These are phyloP conservation scores for Vanrija sp. DNA, from an alignment of 1,284 basidiomycete genomes.

Conservation along the genomic window DNA sequence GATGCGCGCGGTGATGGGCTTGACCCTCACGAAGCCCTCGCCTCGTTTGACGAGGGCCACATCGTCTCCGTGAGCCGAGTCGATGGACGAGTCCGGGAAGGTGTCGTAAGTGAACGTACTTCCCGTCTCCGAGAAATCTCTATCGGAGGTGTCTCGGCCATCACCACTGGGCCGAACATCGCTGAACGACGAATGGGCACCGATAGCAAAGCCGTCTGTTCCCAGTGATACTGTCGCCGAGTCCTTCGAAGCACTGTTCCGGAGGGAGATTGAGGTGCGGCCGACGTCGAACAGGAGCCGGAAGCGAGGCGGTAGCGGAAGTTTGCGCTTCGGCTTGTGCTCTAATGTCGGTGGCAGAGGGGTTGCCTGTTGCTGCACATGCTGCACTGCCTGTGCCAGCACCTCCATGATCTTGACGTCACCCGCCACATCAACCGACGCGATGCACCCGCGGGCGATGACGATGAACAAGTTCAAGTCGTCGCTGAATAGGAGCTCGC, in stretches of 20 bases:
- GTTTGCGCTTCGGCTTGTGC: no score
- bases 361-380: background rate
- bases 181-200: slow-evolving; percentile 1
- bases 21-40: slow-evolving; percentile 23
- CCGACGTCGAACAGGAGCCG: slow-evolving; percentile 36
- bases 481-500: slow-evolving; percentile 35
- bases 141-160: no score
- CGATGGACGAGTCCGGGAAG: no score
- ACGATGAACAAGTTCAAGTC: slow-evolving; percentile 41
- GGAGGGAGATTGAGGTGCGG: slow-evolving; percentile 26
- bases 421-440: slow-evolving; percentile 32
- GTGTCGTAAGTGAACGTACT: background rate
- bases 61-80: no score
- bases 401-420: slow-evolving; percentile 38
- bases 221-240: slow-evolving; percentile 31
- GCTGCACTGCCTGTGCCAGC: slow-evolving; percentile 23
- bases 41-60: background rate
- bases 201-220: slow-evolving; percentile 30
- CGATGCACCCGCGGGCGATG: slow-evolving; percentile 25
- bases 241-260: slow-evolving; percentile 29
- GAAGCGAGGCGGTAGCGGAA: slow-evolving; percentile 23
- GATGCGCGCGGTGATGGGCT: slow-evolving; percentile 35
- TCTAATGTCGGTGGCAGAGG: background rate
- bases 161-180: background rate
- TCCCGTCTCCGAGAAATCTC: slow-evolving; percentile 34